Evolutionary conservation across 495 filamentous ascomycete species (phyloP).

Genomic region (Lasiosphaeria miniovina): DNA sequence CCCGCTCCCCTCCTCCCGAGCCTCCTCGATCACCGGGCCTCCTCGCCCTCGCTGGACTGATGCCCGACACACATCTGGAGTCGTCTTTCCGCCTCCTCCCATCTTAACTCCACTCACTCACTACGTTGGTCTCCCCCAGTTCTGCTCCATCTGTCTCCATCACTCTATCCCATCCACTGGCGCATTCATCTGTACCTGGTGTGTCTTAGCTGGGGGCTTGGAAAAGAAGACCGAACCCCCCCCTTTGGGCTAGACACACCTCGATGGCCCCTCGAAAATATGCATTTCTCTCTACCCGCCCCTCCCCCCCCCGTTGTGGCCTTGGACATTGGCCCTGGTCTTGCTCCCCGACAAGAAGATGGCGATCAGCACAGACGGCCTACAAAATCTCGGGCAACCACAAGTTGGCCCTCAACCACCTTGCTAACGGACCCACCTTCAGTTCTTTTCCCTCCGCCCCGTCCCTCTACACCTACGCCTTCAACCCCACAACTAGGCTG

Average conservation of each 20-base stretch:
- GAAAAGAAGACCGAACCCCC: too few species aligned
- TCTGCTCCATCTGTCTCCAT: slow-evolving; percentile 4
- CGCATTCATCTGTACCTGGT: slow-evolving; percentile 13
- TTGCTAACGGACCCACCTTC: slow-evolving; percentile 19
- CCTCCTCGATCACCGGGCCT: slow-evolving; percentile 14
- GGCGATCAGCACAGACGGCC: slow-evolving; percentile 1
- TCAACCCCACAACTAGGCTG: slow-evolving; percentile 4
- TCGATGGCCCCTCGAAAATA: background rate
- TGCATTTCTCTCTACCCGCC: slow-evolving; percentile 4
- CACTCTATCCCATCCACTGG: slow-evolving; percentile 13
- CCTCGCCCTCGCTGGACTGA: slow-evolving; percentile 21
- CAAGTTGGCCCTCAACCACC: slow-evolving; percentile 11
- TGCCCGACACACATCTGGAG: slow-evolving; percentile 17
- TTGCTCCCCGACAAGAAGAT: slow-evolving; percentile 6
- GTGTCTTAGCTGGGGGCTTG: too few species aligned
- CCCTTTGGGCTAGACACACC: too few species aligned
- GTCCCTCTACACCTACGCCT: background rate
- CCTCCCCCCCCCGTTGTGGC: slow-evolving; percentile 13
- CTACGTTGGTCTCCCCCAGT: slow-evolving; percentile 22
- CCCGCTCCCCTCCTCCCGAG: slow-evolving; percentile 9
- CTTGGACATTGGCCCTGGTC: slow-evolving; percentile 4
- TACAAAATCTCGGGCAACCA: background rate
- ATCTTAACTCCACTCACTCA: slow-evolving; percentile 12
- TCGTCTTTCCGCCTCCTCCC: slow-evolving; percentile 19
- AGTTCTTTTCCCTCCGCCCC: slow-evolving; percentile 10